Evolutionary conservation across 1,139 yeast genomes (phyloP).

Genomic region (Protomyces macrosporus): DNA sequence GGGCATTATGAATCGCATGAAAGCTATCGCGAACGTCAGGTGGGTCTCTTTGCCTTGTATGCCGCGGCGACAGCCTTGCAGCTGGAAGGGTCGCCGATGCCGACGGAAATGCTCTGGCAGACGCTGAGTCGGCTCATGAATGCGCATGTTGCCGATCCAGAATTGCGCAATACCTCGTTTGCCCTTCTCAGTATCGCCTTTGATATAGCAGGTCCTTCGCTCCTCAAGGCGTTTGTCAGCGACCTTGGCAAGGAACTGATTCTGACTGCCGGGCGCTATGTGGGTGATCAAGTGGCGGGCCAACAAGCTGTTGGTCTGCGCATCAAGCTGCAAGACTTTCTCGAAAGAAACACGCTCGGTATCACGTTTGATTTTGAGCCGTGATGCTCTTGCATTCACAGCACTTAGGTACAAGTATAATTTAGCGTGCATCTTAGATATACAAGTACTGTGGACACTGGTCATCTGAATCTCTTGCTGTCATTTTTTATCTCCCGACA

Average conservation of each 20-base stretch:
- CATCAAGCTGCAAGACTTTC: constrained; percentile 1
- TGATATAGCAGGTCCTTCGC: constrained; percentile 69
- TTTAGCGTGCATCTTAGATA: no score
- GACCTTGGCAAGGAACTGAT: constrained; percentile 65
- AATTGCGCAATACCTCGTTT: constrained; percentile 64
- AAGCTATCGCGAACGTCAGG: constrained; percentile 74
- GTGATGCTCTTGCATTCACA: background rate
- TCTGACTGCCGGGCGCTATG: constrained; percentile 10
- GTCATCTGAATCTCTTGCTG: no score
- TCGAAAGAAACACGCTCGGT: constrained; percentile 1
- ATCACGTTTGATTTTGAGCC: constrained; percentile 7
- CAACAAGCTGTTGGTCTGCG: constrained; percentile 15
- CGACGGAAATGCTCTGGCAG: constrained; percentile 57
- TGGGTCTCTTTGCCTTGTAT: constrained; percentile 80
- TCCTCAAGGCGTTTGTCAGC: constrained; percentile 53
- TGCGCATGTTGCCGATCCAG: constrained; percentile 32
- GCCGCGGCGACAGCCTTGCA: constrained; percentile 55
- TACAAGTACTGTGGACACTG: no score
- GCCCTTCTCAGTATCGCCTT: constrained; percentile 79
- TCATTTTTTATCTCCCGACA: no score
- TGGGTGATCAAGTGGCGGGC: constrained; percentile 11
- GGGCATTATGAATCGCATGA: constrained; percentile 36
- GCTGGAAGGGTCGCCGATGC: constrained; percentile 46
- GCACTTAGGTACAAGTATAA: no score
- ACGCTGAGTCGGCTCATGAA: constrained; percentile 68